These are phyloP conservation scores for Russula lepida DNA, from an alignment of 768 basidiomycete genomes.

Conservation along the genomic window DNA sequence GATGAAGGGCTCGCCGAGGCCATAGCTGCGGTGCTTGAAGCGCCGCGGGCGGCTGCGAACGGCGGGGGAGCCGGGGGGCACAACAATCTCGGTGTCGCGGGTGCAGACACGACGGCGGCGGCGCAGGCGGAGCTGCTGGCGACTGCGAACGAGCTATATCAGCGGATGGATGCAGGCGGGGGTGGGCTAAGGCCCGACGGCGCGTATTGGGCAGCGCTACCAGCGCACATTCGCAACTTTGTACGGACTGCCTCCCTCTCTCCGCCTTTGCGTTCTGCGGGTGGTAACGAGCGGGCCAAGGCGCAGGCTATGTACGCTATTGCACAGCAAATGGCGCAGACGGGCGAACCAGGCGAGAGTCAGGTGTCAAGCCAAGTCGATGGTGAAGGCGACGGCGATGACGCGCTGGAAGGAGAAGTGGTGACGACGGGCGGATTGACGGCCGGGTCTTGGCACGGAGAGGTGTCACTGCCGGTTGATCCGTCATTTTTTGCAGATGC, in stretches of 20 bases:
- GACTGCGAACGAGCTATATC: slow-evolving; percentile 44
- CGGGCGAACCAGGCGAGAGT: slow-evolving; percentile 28
- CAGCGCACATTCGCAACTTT: slow-evolving; percentile 60
- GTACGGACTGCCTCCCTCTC: slow-evolving; percentile 38
- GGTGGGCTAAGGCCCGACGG: slow-evolving; percentile 38
- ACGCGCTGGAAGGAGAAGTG: slow-evolving; percentile 27
- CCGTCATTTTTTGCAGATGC: slow-evolving; percentile 48
- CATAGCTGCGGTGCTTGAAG: slow-evolving; percentile 20
- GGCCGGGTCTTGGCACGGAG: slow-evolving; percentile 33
- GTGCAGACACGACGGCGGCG: slow-evolving; percentile 17
- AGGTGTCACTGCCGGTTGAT: slow-evolving; percentile 38
- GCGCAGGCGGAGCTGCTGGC: slow-evolving; percentile 36
- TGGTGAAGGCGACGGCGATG: slow-evolving; percentile 18
- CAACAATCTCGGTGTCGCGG: slow-evolving; percentile 2
- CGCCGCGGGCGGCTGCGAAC: slow-evolving; percentile 4
- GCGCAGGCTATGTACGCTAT: slow-evolving; percentile 59
- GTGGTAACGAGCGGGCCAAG: slow-evolving; percentile 35
- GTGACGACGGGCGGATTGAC: slow-evolving; percentile 27
- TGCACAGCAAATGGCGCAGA: slow-evolving; percentile 56
- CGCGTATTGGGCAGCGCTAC: slow-evolving; percentile 63
- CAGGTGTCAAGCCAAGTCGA: slow-evolving; percentile 15
- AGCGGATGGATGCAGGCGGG: slow-evolving; percentile 23
- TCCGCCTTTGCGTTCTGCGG: slow-evolving; percentile 23
- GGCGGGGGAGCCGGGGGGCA: not conserved
- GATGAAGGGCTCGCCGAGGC: slow-evolving; percentile 21